These are phyloP conservation scores for Neohortaea acidophila DNA, from an alignment of 495 filamentous ascomycete species.

Conservation along the genomic window DNA sequence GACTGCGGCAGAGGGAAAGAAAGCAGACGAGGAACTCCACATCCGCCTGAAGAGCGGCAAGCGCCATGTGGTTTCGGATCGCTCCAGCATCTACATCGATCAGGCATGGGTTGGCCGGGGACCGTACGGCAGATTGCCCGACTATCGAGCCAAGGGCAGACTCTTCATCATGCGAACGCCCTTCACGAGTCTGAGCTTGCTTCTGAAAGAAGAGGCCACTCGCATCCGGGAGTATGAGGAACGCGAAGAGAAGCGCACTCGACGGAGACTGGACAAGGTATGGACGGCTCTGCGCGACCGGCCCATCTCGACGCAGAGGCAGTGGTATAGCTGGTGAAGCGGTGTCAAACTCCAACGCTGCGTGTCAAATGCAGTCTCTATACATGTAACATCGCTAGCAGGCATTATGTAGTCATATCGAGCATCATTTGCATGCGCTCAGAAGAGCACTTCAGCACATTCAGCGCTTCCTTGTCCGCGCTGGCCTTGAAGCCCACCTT, in stretches of 20 bases:
- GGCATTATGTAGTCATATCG: constrained; percentile 3
- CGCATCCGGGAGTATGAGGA: constrained; percentile 65
- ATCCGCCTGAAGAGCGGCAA: constrained; percentile 27
- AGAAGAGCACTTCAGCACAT: constrained; percentile 16
- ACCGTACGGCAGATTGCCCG: constrained; percentile 35
- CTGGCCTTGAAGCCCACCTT: constrained; percentile 28
- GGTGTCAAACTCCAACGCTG: neutral
- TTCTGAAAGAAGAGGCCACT: constrained; percentile 88
- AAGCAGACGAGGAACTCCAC: constrained; percentile 6
- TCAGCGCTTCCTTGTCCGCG: constrained; percentile 25
- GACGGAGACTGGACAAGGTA: constrained; percentile 38
- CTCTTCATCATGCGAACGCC: constrained; percentile 48
- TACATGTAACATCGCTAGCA: neutral
- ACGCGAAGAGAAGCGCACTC: constrained; percentile 51
- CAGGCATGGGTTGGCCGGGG: constrained; percentile 86
- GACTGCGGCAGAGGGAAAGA: neutral
- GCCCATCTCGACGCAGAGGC: constrained; percentile 60
- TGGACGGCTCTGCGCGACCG: constrained; percentile 78
- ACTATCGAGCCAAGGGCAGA: constrained; percentile 55
- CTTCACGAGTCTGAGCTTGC: constrained; percentile 53
- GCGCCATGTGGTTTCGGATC: constrained; percentile 41
- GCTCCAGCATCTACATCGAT: constrained; percentile 64
- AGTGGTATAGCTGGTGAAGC: constrained; percentile 42
- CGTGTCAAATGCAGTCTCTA: neutral
- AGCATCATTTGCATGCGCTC: constrained; percentile 8